Conservation (phyloP, 345 rosid genomes). For the Aquilaria yunnanensis region DNA sequence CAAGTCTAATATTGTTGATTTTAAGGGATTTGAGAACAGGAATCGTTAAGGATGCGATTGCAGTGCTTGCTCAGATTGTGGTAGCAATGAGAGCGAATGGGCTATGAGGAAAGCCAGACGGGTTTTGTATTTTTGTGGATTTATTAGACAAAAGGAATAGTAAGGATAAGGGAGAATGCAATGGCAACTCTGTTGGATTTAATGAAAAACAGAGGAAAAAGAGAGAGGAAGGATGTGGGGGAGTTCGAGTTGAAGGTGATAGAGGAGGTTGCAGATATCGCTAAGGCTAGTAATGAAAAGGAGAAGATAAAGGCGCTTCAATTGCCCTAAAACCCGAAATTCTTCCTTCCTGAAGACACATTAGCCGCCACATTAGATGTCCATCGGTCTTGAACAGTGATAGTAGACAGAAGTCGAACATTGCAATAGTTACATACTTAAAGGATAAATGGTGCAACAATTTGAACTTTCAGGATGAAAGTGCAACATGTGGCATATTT, state of each 20-base stretch:
- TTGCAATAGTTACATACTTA: too few species aligned
- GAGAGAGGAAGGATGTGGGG: conserved; percentile 37
- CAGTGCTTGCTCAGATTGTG: conserved; percentile 89
- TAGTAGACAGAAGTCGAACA: too few species aligned
- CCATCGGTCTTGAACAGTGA: too few species aligned
- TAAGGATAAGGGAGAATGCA: conserved; percentile 67
- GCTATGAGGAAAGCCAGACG: conserved; percentile 52
- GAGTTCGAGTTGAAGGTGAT: conserved; percentile 29
- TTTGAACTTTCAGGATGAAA: too few species aligned
- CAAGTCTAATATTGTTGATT: conserved; percentile 53
- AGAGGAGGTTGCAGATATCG: conserved; percentile 59
- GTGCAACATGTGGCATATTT: too few species aligned
- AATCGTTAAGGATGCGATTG: conserved; percentile 86
- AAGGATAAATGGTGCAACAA: too few species aligned
- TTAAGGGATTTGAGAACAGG: conserved; percentile 71
- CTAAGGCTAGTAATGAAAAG: conserved; percentile 48
- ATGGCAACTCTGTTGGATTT: conserved; percentile 70
- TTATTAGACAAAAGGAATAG: conserved; percentile 58
- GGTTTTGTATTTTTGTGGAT: conserved; percentile 54
- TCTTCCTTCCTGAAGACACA: too few species aligned
- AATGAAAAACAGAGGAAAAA: conserved; percentile 49
- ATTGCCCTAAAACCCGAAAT: conserved; percentile 17
- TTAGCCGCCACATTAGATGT: too few species aligned
- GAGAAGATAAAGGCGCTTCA: conserved; percentile 62
- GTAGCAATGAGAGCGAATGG: conserved; percentile 76